Evolutionary conservation across 495 filamentous ascomycete genomes (phyloP).

Genomic region (Aspergillus affinis): DNA sequence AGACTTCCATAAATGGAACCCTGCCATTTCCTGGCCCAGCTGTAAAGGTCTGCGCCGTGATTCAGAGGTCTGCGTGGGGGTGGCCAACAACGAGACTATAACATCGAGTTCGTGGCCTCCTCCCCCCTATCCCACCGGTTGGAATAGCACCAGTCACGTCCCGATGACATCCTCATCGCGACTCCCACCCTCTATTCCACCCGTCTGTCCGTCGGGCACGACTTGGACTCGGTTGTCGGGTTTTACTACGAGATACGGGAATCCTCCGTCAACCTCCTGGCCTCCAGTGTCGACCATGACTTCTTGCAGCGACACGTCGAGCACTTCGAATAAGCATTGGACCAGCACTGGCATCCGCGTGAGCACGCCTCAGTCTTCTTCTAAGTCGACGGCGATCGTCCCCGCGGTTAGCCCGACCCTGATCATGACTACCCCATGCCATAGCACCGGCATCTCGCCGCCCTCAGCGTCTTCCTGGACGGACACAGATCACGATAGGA

Average conservation of each 20-base stretch:
- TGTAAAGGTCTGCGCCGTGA: not conserved
- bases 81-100: not conserved
- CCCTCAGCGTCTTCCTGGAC: no score
- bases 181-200: not conserved
- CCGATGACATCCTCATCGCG: not conserved
- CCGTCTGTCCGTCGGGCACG: not conserved
- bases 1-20: not conserved
- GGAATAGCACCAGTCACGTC: no score
- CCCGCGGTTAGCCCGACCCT: no score
- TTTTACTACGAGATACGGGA: not conserved
- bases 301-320: not conserved
- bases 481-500: no score
- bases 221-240: not conserved
- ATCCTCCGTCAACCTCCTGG: not conserved
- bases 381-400: no score
- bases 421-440: not conserved
- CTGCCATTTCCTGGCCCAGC: not conserved
- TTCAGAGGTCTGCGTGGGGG: not conserved
- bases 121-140: not conserved
- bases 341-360: not conserved
- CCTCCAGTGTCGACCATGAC: no score
- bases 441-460: no score
- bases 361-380: not conserved
- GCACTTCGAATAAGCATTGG: not conserved
- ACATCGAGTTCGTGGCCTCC: not conserved